A percentile compares a stretch with the other conserved stretches of the same genome.
Conservation (phyloP, 2,329 filamentous ascomycete species). For the Ceratocystis smalleyi region DNA sequence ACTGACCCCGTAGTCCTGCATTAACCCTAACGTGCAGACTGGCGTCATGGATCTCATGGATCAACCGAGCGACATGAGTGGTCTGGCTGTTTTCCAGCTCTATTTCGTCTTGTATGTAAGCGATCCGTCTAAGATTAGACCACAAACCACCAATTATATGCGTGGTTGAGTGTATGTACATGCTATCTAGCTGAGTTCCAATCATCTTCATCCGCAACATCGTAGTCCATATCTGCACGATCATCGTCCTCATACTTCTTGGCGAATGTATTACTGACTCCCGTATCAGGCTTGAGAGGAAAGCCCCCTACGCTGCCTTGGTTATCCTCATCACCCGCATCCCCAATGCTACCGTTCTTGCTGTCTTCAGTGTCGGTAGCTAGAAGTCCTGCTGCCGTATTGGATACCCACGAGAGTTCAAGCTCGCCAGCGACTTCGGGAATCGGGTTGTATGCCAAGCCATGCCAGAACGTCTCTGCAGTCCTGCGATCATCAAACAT, state of each 20-base stretch:
- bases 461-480: slow-evolving; percentile 53
- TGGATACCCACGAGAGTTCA: slow-evolving; percentile 48
- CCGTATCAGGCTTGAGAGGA: neutral
- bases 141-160: neutral
- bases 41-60: no score
- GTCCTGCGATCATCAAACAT: slow-evolving; percentile 53
- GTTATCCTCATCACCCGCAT: slow-evolving; percentile 13
- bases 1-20: neutral
- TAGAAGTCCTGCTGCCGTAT: slow-evolving; percentile 20
- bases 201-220: slow-evolving; percentile 36
- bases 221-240: slow-evolving; percentile 36
- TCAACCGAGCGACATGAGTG: no score
- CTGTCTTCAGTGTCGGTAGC: slow-evolving; percentile 18
- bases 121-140: neutral
- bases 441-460: slow-evolving; percentile 40
- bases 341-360: slow-evolving; percentile 10
- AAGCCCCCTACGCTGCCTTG: neutral
- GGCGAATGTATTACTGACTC: neutral
- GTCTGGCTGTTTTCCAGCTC: no score
- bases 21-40: no score
- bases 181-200: slow-evolving; percentile 24
- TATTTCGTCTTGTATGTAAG: no score
- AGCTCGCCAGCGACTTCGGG: slow-evolving; percentile 47
- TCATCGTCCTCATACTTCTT: slow-evolving; percentile 22
- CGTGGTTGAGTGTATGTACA: neutral